Evolutionary conservation across 23 red algal species (phyloP).

Genomic region (Gracilaria gracilis): DNA sequence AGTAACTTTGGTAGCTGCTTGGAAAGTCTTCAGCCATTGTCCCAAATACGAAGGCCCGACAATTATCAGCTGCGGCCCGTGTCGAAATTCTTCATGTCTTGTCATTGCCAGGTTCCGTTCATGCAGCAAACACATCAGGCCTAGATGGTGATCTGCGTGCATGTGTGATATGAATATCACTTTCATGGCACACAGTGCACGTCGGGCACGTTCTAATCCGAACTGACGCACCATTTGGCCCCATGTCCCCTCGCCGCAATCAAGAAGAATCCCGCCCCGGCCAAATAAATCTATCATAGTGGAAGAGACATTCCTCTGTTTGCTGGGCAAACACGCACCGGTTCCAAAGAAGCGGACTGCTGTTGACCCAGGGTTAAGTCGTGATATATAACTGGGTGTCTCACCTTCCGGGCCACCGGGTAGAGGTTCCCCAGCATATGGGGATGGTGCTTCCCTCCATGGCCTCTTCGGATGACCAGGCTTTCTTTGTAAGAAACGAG

Average conservation of each 20-base stretch:
- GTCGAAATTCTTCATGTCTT: constrained; percentile 25
- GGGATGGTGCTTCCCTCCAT: constrained; percentile 14
- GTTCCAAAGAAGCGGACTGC: constrained; percentile 90
- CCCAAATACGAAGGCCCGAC: constrained; percentile 80
- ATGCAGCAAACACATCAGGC: constrained; percentile 73
- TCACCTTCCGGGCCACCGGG: constrained; percentile 32
- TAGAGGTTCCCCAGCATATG: constrained; percentile 34
- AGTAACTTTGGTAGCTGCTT: constrained; percentile 50
- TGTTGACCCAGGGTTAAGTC: constrained; percentile 14
- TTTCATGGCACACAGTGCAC: constrained; percentile 31
- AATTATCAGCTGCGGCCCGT: constrained; percentile 78
- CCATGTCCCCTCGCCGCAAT: constrained; percentile 97
- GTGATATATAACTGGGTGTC: constrained; percentile 37
- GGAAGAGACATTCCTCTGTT: constrained; percentile 89
- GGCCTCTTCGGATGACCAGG: not conserved
- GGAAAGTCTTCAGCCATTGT: constrained; percentile 76
- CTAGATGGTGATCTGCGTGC: constrained; percentile 99
- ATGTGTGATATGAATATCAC: constrained; percentile 96
- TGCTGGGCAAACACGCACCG: constrained; percentile 85
- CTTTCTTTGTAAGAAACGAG: constrained; percentile 57
- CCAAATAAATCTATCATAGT: constrained; percentile 83
- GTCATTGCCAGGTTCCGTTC: constrained; percentile 50
- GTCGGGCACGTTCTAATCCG: constrained; percentile 53
- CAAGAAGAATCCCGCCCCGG: constrained; percentile 80
- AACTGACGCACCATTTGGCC: constrained; percentile 92